Percentiles rank a stretch among this genome's conserved stretches.
These are phyloP conservation scores for Mycena amicta DNA, from an alignment of 768 basidiomycete species.

Conservation along the genomic window DNA sequence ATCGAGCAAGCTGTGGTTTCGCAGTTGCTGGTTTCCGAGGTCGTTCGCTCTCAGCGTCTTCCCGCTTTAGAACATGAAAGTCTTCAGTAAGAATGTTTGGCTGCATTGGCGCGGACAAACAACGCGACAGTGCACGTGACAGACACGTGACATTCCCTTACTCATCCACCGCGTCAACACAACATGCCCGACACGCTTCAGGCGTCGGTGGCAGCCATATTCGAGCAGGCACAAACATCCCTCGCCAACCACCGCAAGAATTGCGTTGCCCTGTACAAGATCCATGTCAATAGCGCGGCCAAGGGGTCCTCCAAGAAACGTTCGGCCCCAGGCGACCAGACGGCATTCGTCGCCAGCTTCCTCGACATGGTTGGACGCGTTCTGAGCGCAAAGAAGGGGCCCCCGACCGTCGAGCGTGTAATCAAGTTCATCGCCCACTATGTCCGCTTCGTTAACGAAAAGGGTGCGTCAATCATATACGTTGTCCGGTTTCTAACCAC, in stretches of 20 bases:
- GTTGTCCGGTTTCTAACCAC: slow-evolving; percentile 19
- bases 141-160: slow-evolving; percentile 33
- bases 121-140: no score
- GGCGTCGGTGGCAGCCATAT: slow-evolving; percentile 46
- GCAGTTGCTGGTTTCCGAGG: no score
- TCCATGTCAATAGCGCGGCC: slow-evolving; percentile 53
- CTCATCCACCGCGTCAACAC: slow-evolving; percentile 47
- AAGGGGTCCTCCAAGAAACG: slow-evolving; percentile 56
- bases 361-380: slow-evolving; percentile 73
- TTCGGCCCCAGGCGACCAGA: slow-evolving; percentile 64
- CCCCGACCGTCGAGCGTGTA: slow-evolving; percentile 74
- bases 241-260: slow-evolving; percentile 94
- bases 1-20: no score
- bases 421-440: slow-evolving; percentile 88
- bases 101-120: no score
- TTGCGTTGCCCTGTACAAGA: slow-evolving; percentile 80
- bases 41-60: no score
- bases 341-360: slow-evolving; percentile 75
- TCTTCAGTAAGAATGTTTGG: no score
- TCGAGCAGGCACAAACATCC: slow-evolving; percentile 80
- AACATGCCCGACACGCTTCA: slow-evolving; percentile 25
- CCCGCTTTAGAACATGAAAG: no score
- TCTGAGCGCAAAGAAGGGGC: slow-evolving; percentile 85
- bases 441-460: slow-evolving; percentile 78
- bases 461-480: slow-evolving; percentile 54